Percentiles rank a stretch among this genome's conserved stretches.
Conservation (phyloP, 805 yeast genomes). For the Wickerhamiella domercqiae region DNA sequence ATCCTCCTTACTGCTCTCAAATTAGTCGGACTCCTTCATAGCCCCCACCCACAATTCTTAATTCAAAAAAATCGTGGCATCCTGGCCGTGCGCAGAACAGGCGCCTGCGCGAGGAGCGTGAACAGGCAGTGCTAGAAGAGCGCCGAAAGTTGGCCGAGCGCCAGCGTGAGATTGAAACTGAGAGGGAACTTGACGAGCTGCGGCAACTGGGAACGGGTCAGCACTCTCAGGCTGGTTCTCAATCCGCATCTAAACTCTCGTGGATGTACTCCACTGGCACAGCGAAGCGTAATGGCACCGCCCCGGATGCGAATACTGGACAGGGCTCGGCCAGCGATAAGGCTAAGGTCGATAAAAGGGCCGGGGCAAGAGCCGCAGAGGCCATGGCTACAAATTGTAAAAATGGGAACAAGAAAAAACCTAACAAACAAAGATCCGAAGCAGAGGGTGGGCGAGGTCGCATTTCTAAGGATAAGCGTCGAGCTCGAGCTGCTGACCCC, state of each 20-base stretch:
- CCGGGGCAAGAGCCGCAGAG: too few relatives aligned
- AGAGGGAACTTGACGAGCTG: conserved; percentile 44
- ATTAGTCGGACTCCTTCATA: too few relatives aligned
- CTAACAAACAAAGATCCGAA: not conserved
- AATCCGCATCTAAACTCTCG: conserved; percentile 27
- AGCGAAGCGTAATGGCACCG: too few relatives aligned
- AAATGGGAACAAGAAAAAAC: not conserved
- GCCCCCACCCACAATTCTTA: conserved; percentile 35
- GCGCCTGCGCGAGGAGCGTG: conserved; percentile 68
- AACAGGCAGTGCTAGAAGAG: conserved; percentile 63
- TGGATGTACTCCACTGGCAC: conserved; percentile 61
- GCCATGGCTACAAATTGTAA: not conserved
- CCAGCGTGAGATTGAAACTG: conserved; percentile 46
- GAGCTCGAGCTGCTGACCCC: not conserved
- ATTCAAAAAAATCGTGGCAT: conserved; percentile 91
- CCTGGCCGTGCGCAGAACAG: conserved; percentile 78
- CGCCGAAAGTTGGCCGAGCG: conserved; percentile 47
- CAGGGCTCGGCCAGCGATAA: too few relatives aligned
- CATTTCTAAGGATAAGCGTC: too few relatives aligned
- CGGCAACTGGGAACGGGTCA: conserved; percentile 29
- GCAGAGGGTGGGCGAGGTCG: not conserved
- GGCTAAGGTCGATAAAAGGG: too few relatives aligned
- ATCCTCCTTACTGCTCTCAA: too few relatives aligned
- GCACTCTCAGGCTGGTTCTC: not conserved
- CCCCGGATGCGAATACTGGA: too few relatives aligned